Evolutionary conservation across 2,329 filamentous ascomycete species (phyloP).

Genomic region (Nannizzia gypsea): DNA sequence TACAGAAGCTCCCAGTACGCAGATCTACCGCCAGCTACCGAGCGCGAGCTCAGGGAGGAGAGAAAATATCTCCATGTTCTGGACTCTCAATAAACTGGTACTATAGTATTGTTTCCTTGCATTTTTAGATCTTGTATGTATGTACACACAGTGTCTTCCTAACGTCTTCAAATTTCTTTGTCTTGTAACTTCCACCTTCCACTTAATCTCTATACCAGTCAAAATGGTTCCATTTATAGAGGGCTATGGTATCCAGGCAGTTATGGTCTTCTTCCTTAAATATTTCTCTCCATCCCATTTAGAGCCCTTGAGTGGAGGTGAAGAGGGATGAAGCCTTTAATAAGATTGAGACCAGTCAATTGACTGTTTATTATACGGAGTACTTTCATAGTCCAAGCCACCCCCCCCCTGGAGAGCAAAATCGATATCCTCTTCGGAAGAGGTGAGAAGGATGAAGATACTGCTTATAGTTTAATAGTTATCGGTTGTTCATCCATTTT

Average conservation of each 20-base stretch:
- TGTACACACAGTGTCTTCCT: conserved; percentile 29
- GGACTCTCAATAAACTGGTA: conserved; percentile 57
- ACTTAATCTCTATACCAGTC: neutral
- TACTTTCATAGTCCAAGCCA: too few relatives aligned
- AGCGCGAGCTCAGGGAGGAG: conserved; percentile 87
- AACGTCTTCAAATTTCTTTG: neutral
- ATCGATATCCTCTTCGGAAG: too few relatives aligned
- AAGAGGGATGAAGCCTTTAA: too few relatives aligned
- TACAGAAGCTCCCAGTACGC: conserved; percentile 83
- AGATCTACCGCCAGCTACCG: conserved; percentile 85
- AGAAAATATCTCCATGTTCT: conserved; percentile 94
- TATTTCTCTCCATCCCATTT: too few relatives aligned
- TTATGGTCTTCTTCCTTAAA: neutral
- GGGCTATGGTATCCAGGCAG: neutral
- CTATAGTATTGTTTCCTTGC: conserved; percentile 18
- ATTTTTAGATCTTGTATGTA: conserved; percentile 29
- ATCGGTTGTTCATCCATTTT: too few relatives aligned
- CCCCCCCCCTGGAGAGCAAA: too few relatives aligned
- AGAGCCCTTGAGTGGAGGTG: too few relatives aligned
- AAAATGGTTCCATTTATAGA: neutral
- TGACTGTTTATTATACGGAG: too few relatives aligned
- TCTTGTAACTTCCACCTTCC: neutral
- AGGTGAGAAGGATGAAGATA: too few relatives aligned
- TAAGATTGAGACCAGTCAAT: too few relatives aligned
- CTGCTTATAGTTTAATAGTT: too few relatives aligned